Evolutionary conservation across 441 rosid genomes (phyloP), one percentile per base, ranked within the genome.

Genomic region (Pelargonium citronellum): DNA sequence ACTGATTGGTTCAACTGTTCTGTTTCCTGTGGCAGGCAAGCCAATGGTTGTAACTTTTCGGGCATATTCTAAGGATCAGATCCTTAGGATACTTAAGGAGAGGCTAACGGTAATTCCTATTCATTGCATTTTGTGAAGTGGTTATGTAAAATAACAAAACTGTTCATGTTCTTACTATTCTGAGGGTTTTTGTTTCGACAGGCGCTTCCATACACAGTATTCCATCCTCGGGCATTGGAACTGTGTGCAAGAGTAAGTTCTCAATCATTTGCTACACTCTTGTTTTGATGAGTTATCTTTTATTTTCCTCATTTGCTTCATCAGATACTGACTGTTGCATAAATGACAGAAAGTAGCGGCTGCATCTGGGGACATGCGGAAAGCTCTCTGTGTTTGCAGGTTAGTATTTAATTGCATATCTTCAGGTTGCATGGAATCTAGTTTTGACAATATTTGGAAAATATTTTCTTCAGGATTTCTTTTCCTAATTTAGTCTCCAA

Each of bases 281-380:
- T 57, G 27, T 46, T 43, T 10, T 51, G 3, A 30, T 61, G 61
- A 63, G 67, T 67, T 19, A 7, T 27, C 5, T 70, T 64, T 64
- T 66, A 49, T 71, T 69, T n/a, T 71, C 10, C 61, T 69, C 53
- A 71, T n/a, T 13, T 65, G 30, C 37, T 39, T 60, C 60, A 63
- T 17, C 55, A 22, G 55, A 71, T 69, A 66, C 70, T 74, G 64
- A 73, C 20, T 39, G 0, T 64, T 75, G 71, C 39, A 47, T 30
- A 44, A 71, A 13, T 79, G 37, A 55, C 89, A 90, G 99, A 95
- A 86, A 91, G 92, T 95, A 73, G 90, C 97, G 37, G 91, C 98
- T 68, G 91, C 91, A 77, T 90, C 95, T 72, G 99, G 97, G 72
- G 99, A 95, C 80, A 92, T 90, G 97, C 79, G 98, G 67, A 92